These are phyloP conservation scores for Corylus heterophylla DNA, from an alignment of 306 rosid species.

Conservation along the genomic window DNA sequence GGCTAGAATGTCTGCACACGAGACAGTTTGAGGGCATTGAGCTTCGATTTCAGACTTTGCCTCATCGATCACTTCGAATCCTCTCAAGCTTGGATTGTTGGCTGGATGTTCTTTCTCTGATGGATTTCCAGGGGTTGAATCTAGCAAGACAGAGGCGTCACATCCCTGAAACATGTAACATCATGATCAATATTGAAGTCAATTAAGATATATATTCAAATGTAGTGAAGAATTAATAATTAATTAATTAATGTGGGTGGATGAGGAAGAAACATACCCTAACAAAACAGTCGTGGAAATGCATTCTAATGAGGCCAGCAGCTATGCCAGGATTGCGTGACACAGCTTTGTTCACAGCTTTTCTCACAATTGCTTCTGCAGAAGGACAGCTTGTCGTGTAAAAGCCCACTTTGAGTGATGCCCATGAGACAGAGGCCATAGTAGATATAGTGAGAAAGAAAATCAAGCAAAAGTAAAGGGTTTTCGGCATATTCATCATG, in stretches of 20 bases:
- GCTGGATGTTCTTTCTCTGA: conserved; percentile 38
- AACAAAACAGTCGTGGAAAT: conserved; percentile 51
- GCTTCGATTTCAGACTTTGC: conserved; percentile 41
- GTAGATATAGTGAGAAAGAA: conserved; percentile 2
- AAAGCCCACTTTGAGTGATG: conserved; percentile 31
- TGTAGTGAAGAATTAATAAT: neutral
- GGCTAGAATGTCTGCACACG: conserved; percentile 45
- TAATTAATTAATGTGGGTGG: too few relatives aligned
- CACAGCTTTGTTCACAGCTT: conserved; percentile 29
- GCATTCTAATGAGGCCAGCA: conserved; percentile 45
- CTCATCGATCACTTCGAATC: conserved; percentile 40
- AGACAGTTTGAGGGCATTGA: conserved; percentile 38
- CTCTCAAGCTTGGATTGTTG: conserved; percentile 42
- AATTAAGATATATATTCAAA: neutral
- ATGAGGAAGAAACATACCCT: conserved; percentile 20
- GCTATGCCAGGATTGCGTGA: conserved; percentile 34
- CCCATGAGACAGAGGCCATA: conserved; percentile 14
- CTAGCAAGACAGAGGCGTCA: conserved; percentile 39
- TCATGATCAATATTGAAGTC: neutral
- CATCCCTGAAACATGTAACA: conserved; percentile 31
- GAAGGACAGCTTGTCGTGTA: conserved; percentile 33
- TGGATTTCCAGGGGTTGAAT: conserved; percentile 31
- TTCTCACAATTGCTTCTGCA: conserved; percentile 33
- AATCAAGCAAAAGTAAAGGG: conserved; percentile 4
- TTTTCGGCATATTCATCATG: neutral